A percentile compares a stretch with the other conserved stretches of the same genome.
Conservation (phyloP, 2,329 filamentous ascomycete species). For the Bipolaris zeicola region DNA sequence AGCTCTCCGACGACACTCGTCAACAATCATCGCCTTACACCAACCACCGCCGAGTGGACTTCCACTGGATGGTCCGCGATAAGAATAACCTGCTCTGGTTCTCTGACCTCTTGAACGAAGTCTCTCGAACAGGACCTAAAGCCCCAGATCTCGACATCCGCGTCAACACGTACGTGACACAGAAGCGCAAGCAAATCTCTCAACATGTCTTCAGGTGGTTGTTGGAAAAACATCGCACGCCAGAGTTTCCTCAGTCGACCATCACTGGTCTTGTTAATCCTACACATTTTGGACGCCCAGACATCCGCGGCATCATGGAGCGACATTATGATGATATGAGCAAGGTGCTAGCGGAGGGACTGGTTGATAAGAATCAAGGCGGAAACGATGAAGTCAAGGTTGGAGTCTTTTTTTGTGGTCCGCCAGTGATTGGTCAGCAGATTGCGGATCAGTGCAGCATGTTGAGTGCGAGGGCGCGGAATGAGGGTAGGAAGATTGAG, state of each 20-base stretch:
- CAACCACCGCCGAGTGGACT: conserved; percentile 60
- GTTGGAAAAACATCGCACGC: conserved; percentile 61
- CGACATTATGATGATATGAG: conserved; percentile 61
- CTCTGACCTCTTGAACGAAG: conserved; percentile 60
- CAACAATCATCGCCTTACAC: conserved; percentile 34
- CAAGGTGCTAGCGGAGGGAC: conserved; percentile 33
- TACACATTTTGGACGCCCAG: conserved; percentile 61
- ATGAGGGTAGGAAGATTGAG: conserved; percentile 59
- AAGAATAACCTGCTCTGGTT: conserved; percentile 64
- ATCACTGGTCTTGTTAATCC: conserved; percentile 61
- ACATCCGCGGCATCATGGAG: conserved; percentile 60
- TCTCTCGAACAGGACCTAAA: conserved; percentile 45
- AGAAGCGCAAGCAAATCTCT: conserved; percentile 59
- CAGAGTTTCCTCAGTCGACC: conserved; percentile 57
- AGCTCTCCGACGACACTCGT: conserved; percentile 12
- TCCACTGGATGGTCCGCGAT: conserved; percentile 66
- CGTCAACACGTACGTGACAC: conserved; percentile 63
- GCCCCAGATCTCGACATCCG: conserved; percentile 56
- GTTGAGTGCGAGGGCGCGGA: conserved; percentile 57
- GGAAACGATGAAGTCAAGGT: conserved; percentile 52
- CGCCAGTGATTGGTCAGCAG: conserved; percentile 60
- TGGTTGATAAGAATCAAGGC: conserved; percentile 24
- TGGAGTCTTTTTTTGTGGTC: conserved; percentile 63
- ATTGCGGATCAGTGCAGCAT: conserved; percentile 60
- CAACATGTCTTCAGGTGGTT: conserved; percentile 63